Base-by-base conservation (phyloP, 179 eudicot genomes). In the Silene vulgaris region DNA sequence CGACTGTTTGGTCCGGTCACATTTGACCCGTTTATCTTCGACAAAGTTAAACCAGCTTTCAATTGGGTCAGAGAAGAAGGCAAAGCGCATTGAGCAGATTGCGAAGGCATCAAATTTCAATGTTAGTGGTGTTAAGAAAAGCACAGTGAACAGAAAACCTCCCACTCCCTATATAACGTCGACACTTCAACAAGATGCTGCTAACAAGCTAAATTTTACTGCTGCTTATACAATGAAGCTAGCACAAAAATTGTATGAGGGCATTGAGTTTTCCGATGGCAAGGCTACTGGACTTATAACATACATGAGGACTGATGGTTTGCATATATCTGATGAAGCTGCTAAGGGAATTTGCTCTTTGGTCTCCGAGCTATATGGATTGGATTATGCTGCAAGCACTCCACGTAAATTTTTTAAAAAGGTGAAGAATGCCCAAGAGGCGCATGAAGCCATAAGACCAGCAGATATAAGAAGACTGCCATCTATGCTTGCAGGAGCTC, bases 401-500 rank as follows among this genome's bases (percentile, higher is more conserved):
- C 76, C 89, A 35, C 93, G 90, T 65, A 95, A 88, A 63, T 89
- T 80, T 84, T 90, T 84, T 65, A 95, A 89, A 56, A 92, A 86
- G 91, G 93, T 92, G 66, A 95, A 92, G 81, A 95, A 95, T 81
- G 95, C 97, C 60, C 99, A 92, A 84, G 99, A 95, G 88, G 97
- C 99, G 77, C 99, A 95, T 77, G 99, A 92, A 82, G 99, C 99
- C 74, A 90, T 95, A 77, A 87, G 99, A 80, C 99, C 99, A 64
- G 92, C 99, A 37, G 86, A 89, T 84, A 84, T 95, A 66, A 69
- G 83, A 21, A 86, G 92, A 78, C 68, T 92, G 65, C 97, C 99
- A 26, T 90, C 97, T 11, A 82, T 9, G 78, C 89, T 95, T 69
- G 85, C 56, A 66, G 81, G 87, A 69, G 82, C 78, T 59, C 89